phyloP scores from a whole-genome alignment of 345 rosid species.

The Salix suchowensis region DNA sequence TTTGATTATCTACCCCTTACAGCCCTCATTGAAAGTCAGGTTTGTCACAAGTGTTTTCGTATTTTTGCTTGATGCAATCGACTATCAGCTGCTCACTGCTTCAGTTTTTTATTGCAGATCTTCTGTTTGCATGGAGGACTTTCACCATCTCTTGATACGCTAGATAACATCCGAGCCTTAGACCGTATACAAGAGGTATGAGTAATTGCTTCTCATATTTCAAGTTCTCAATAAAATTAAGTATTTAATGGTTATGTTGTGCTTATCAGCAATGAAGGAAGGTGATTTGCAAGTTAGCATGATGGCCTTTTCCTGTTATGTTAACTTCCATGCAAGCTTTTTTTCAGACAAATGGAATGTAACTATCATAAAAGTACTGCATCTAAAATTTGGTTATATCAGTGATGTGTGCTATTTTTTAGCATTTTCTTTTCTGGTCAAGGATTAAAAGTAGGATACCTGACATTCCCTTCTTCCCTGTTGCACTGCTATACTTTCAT shows the following conservation, averaged over 20 bases:
- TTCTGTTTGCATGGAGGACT: constrained; percentile 97
- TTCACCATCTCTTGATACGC: constrained; percentile 86
- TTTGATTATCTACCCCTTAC: constrained; percentile 91
- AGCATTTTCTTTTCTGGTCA: not conserved
- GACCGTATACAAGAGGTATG: constrained; percentile 94
- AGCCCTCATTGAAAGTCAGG: constrained; percentile 96
- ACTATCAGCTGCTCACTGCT: not conserved
- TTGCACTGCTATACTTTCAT: not conserved
- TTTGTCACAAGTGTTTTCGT: constrained; percentile 15
- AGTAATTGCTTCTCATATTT: not conserved
- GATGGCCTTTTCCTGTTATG: not conserved
- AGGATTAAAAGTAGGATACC: not conserved
- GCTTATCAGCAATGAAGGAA: not conserved
- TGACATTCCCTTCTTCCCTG: not conserved
- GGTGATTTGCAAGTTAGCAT: not conserved
- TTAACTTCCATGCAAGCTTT: not conserved
- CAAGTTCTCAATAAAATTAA: not conserved
- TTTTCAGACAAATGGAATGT: not conserved
- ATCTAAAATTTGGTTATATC: not conserved
- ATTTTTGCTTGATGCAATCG: constrained; percentile 4
- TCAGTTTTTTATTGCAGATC: constrained; percentile 34
- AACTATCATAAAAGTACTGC: not conserved
- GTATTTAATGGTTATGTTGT: constrained; percentile 1
- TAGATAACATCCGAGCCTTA: constrained; percentile 84
- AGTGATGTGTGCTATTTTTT: too few relatives aligned